Evolutionary conservation across 805 yeast species (phyloP).

Genomic region (Yarrowia bubula): DNA sequence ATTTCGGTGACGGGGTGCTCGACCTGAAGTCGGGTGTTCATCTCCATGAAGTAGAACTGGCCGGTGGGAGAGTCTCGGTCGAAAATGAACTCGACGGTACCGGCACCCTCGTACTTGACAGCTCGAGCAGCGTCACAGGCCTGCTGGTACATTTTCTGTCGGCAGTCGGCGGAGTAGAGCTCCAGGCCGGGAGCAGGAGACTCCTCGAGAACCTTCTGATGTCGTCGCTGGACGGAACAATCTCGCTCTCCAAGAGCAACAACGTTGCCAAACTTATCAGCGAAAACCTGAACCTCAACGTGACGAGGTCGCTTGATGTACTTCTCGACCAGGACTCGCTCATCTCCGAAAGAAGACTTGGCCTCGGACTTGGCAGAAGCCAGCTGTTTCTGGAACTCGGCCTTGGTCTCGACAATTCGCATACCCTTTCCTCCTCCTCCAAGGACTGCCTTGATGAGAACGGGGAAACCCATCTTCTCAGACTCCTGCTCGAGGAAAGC

Average conservation of each 20-base stretch:
- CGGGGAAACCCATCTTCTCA: constrained; percentile 46
- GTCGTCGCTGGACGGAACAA: constrained; percentile 57
- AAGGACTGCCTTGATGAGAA: constrained; percentile 56
- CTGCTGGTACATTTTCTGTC: constrained; percentile 48
- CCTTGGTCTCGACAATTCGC: constrained; percentile 51
- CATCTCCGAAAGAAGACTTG: constrained; percentile 53
- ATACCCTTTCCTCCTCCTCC: constrained; percentile 63
- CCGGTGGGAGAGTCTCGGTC: constrained; percentile 47
- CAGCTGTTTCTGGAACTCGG: constrained; percentile 50
- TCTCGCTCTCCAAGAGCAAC: constrained; percentile 58
- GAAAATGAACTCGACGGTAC: constrained; percentile 57
- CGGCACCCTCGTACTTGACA: constrained; percentile 56
- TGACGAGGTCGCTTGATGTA: constrained; percentile 56
- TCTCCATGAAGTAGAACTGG: constrained; percentile 56
- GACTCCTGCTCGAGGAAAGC: constrained; percentile 35
- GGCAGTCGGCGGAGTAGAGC: constrained; percentile 40
- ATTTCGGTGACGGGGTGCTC: constrained; percentile 59
- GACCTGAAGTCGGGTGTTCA: constrained; percentile 57
- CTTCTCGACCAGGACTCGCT: constrained; percentile 54
- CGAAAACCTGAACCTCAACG: constrained; percentile 57
- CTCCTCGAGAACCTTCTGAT: constrained; percentile 56
- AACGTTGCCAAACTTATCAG: constrained; percentile 55
- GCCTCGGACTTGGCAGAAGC: constrained; percentile 57
- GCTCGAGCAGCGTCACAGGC: constrained; percentile 50
- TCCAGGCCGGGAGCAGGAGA: constrained; percentile 58